phyloP scores from a whole-genome alignment of 1,284 basidiomycete genomes.

The Apiotrichum laibachii region DNA sequence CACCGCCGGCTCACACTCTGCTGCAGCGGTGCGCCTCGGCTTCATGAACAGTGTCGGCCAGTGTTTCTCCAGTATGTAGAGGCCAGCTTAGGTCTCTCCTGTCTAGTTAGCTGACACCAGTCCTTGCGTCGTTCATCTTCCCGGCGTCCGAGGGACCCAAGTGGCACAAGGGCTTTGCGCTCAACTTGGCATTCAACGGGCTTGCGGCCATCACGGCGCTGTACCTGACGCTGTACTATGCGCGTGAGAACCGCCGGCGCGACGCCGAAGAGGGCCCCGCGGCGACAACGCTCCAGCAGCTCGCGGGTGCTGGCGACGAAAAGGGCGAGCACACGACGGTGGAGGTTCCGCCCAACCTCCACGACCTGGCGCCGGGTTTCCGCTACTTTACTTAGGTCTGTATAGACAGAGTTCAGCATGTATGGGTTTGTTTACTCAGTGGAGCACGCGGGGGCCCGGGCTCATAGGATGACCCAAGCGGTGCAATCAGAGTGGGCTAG shows the following conservation, averaged over 20 bases:
- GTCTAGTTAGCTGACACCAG: conserved; percentile 7
- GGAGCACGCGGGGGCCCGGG: too few relatives aligned
- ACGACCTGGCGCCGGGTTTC: conserved; percentile 19
- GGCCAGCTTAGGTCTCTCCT: not conserved
- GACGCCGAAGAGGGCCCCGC: conserved; percentile 3
- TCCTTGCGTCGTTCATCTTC: conserved; percentile 27
- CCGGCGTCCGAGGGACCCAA: conserved; percentile 21
- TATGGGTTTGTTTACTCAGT: too few relatives aligned
- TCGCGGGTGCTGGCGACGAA: not conserved
- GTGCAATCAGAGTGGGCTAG: too few relatives aligned
- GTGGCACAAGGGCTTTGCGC: conserved; percentile 25
- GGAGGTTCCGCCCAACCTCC: conserved; percentile 9
- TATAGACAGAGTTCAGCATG: too few relatives aligned
- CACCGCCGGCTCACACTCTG: conserved; percentile 20
- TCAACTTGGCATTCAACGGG: conserved; percentile 19
- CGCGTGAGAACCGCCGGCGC: conserved; percentile 8
- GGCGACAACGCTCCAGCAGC: not conserved
- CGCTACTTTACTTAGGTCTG: conserved; percentile 13
- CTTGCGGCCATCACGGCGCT: conserved; percentile 10
- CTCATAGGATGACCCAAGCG: too few relatives aligned
- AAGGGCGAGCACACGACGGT: not conserved
- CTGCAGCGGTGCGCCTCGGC: conserved; percentile 15
- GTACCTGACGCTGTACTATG: conserved; percentile 15
- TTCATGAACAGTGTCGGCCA: conserved; percentile 9
- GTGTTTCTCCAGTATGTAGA: conserved; percentile 13